Evolutionary conservation across 1,284 basidiomycete genomes (phyloP).

Genomic region (Lentinula novae-zelandiae): DNA sequence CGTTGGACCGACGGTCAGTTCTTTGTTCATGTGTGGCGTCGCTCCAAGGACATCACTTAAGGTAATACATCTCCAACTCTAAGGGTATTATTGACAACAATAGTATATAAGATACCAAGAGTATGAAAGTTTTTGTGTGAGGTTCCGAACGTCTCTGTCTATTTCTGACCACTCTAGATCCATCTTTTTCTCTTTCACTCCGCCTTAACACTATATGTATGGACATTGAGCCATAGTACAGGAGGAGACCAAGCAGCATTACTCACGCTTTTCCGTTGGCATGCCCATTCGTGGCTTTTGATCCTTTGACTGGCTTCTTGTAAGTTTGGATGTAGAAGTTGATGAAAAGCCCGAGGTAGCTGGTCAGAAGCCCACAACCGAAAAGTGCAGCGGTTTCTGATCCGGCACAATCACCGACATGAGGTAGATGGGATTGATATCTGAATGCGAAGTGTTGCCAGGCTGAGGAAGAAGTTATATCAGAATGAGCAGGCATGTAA

Average conservation of each 20-base stretch:
- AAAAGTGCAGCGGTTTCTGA: conserved; percentile 86
- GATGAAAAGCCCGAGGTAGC: conserved; percentile 90
- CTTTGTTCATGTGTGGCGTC: too few relatives aligned
- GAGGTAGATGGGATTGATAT: conserved; percentile 60
- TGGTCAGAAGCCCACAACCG: conserved; percentile 85
- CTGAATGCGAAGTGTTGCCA: conserved; percentile 78
- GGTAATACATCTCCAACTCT: background rate
- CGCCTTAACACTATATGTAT: conserved; percentile 3
- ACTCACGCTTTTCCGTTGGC: conserved; percentile 29
- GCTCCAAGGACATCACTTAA: too few relatives aligned
- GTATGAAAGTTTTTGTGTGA: background rate
- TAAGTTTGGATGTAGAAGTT: conserved; percentile 86
- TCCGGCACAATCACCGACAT: conserved; percentile 82
- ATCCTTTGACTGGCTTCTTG: conserved; percentile 54
- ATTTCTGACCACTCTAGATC: background rate
- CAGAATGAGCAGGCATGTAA: background rate
- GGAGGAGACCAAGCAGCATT: conserved; percentile 17
- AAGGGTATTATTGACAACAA: background rate
- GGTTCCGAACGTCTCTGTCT: background rate
- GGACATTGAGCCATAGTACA: background rate
- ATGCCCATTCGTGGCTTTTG: conserved; percentile 35
- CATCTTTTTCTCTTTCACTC: background rate
- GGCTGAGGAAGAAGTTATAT: conserved; percentile 39
- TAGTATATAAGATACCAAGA: background rate
- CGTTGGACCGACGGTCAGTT: background rate